Evolutionary conservation across 2,329 filamentous ascomycete species (phyloP), one percentile per base, ranked within the genome.

Genomic region (Eurotiales sp.): DNA sequence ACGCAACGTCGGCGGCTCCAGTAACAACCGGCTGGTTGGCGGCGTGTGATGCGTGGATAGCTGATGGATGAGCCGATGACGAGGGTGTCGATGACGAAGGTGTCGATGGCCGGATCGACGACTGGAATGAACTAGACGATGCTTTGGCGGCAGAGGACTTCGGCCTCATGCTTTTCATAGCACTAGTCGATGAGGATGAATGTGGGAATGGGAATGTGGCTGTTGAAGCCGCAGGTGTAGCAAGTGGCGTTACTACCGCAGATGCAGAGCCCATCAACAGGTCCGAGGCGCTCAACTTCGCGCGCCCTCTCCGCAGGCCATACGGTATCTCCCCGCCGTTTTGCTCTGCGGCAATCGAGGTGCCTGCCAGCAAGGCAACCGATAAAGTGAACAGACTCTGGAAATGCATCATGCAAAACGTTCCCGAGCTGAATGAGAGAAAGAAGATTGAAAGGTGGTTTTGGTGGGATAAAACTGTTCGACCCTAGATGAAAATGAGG

Each of bases 351-450:
- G 51, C 51, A 11, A 50, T 36, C 19, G 41, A 27, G 25, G 46
- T 46, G 46, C 51, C 51, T 21, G 46, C 51, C 51, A 54, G 30
- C 30, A 48, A 23, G 51, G 42, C 51, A 29, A 46, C 30, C 22
- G 43, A 50, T n/a, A 50, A 11, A 15, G 37, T 39, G 37, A 50
- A 25, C 12, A 47, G 6, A 30, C 17, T 54, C 43, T 54, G 51
- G 27, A 50, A 45, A 39, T 50, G 37, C 51, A 54, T 54, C 17
- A 8, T 53, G 23, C 19, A 17, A 29, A 30, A 25, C 19, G 4
- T 15, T 32, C n/a, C n/a, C n/a, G n/a, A n/a, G n/a, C n/a, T 27
- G 34, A 45, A 36, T 22, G 19, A 43, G 15, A 45, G 27, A 39
- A 11, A 27, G 40, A 8, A 21, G 25, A 30, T 25, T 47, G 34